Base-by-base conservation (phyloP, 1,284 basidiomycete species). In the Cryptococcus sp. region DNA sequence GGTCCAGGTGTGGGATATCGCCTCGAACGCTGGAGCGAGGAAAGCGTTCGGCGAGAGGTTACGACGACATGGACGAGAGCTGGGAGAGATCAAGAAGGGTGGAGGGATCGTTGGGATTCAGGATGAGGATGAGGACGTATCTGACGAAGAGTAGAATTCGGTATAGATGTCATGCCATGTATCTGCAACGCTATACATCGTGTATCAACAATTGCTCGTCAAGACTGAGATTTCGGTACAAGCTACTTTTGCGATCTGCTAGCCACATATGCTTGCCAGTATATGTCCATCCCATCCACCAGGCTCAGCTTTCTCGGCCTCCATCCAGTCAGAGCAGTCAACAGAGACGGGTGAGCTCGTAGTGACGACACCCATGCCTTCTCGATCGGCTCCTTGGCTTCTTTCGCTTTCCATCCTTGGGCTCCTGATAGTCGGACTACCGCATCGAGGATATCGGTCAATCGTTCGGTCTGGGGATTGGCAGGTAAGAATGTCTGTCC, bases 1-100 rank as follows among this genome's bases (percentile, higher is more conserved):
- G 60, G 72, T 98, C 4, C 92, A 97, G 67, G 79, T 99, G 10
- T 99, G 95, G 91, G 93, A 98, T 60, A 79, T 90, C 31, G 86
- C 82, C 14, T 79, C 83, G 5, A 92, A 87, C 62, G 73, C 78
- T 16, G 85, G 86, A 23, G 87, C 81, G 4, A 77, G 88, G 43
- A 90, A 87, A 66, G 82, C 83, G 2, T 88, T 94, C 53, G 82
- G 80, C 0, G 70, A 79, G 7, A 86, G 91, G 66, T 72, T 93
- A 24, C 78, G 79, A 19, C 79, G 81, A 54, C 82, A 83, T 9
- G 87, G 89, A 1, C 78, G 78, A 55, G 77, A 76, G 19, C 58
- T 89, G 37, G 83, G 79, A 56, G 79, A 79, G 45, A 75, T 74
- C 24, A 75, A 73, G 52, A 76, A 78, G 22, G 81, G 80, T 11